Evolutionary conservation across 352 stramenopile species (phyloP).

Genomic region (Pythium dissotocum): DNA sequence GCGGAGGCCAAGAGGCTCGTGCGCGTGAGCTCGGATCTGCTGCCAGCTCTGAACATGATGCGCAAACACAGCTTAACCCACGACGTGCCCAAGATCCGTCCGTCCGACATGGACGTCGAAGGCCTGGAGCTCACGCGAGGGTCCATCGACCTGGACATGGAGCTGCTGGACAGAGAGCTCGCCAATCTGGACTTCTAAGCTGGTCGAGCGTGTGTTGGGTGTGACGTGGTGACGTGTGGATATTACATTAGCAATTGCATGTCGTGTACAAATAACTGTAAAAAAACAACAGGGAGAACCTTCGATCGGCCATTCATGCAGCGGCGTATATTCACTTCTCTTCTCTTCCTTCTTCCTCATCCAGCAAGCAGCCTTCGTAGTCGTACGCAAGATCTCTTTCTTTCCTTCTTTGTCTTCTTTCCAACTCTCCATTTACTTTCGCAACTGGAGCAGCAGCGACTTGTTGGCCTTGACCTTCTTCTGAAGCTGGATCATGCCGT

Average conservation of each 20-base stretch:
- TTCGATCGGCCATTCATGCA: slow-evolving; percentile 4
- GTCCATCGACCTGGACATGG: slow-evolving; percentile 62
- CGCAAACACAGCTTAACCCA: slow-evolving; percentile 73
- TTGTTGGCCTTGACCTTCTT: slow-evolving; percentile 99
- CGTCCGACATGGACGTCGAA: slow-evolving; percentile 76
- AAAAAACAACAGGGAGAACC: neutral
- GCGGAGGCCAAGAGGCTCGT: slow-evolving; percentile 28
- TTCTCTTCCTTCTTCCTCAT: neutral
- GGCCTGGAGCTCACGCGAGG: slow-evolving; percentile 51
- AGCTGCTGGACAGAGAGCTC: slow-evolving; percentile 67
- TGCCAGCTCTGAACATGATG: slow-evolving; percentile 73
- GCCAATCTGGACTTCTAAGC: slow-evolving; percentile 46
- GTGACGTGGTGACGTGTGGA: neutral
- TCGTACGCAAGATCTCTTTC: neutral
- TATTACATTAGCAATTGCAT: slow-evolving; percentile 15
- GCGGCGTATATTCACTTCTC: slow-evolving; percentile 5
- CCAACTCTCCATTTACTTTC: slow-evolving; percentile 87
- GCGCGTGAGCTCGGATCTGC: slow-evolving; percentile 55
- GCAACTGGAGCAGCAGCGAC: slow-evolving; percentile 92
- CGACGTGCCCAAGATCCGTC: slow-evolving; percentile 65
- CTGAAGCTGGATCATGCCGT: slow-evolving; percentile 98
- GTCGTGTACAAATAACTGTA: slow-evolving; percentile 11
- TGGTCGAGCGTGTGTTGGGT: neutral
- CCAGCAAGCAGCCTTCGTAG: neutral
- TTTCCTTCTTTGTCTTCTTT: neutral